These are phyloP conservation scores for Irpex sp. DNA, from an alignment of 1,284 basidiomycete species.

Conservation along the genomic window DNA sequence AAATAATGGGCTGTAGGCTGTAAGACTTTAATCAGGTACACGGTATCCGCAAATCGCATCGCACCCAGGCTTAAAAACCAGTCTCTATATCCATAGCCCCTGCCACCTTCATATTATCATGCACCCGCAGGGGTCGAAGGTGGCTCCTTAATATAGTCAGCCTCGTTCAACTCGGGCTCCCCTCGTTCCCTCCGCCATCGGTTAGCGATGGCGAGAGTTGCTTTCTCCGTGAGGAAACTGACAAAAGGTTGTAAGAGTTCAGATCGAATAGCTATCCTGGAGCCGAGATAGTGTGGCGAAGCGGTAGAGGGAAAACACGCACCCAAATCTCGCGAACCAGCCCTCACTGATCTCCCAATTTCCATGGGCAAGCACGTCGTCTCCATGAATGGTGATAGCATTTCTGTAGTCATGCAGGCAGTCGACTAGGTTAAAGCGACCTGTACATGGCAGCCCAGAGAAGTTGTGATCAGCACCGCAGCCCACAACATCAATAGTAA, in stretches of 20 bases:
- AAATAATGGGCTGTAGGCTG: too few relatives aligned
- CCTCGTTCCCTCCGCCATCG: conserved; percentile 76
- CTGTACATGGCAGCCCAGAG: conserved; percentile 32
- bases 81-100: background rate
- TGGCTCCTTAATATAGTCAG: conserved; percentile 34
- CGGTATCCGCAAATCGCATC: too few relatives aligned
- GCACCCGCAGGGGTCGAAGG: background rate
- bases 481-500: too few relatives aligned
- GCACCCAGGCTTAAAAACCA: too few relatives aligned
- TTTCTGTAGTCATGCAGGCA: conserved; percentile 69
- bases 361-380: conserved; percentile 81
- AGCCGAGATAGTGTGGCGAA: background rate
- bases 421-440: conserved; percentile 73
- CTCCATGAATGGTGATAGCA: conserved; percentile 75
- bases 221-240: conserved; percentile 70
- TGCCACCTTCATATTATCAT: background rate
- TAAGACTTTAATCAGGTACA: too few relatives aligned
- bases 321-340: conserved; percentile 82
- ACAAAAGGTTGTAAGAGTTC: background rate
- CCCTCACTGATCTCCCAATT: conserved; percentile 87
- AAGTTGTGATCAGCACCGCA: too few relatives aligned
- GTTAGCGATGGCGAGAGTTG: conserved; percentile 62
- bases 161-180: conserved; percentile 56
- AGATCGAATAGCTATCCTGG: background rate
- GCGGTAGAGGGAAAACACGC: conserved; percentile 16